Evolutionary conservation across 73 alveolate species (phyloP), one percentile per base, ranked within the genome.

Genomic region (Stentor coeruleus): DNA sequence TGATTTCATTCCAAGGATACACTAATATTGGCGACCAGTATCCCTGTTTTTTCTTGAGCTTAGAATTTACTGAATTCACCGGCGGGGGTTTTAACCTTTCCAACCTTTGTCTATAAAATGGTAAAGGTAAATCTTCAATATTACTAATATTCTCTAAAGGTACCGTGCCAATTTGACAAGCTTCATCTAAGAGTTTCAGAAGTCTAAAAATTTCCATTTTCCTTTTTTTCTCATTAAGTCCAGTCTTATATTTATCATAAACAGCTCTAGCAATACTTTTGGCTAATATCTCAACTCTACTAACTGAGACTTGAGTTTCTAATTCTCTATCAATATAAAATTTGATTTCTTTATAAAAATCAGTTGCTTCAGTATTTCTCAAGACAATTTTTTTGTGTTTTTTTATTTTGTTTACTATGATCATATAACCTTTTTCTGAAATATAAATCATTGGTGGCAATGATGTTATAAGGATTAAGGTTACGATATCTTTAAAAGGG

Each of bases 1-100:
- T n/a, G n/a, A n/a, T n/a, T n/a, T 49, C 66, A 49, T 66, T 31
- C 79, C 79, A 66, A 66, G 79, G 79, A 66, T 66, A 66, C 79
- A 0, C 33, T 40, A 66, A 20, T 28, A 66, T 28, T 0, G 79
- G 79, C 33, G 79, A 66, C 79, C 79, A 66, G 33, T 1, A 20
- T 20, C 79, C 79, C 14, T 66, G 26, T 20, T 20, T 20, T 31
- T 66, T 66, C 37, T 66, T 66, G n/a, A 66, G 37, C 11, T 20
- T 66, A 37, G 20, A 15, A 20, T 66, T 20, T 26, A 66, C 79
- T 20, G n/a, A 20, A 14, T 31, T 40, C 37, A 28, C 15, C 79
- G n/a, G n/a, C 42, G 40, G n/a, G 1, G 33, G 39, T 40, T 66
- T 66, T 33, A 66, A 66, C 1, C 11, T 14, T 2, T 66, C 40